phyloP scores from a whole-genome alignment of 1,284 basidiomycete species.

The Melampsora americana region DNA sequence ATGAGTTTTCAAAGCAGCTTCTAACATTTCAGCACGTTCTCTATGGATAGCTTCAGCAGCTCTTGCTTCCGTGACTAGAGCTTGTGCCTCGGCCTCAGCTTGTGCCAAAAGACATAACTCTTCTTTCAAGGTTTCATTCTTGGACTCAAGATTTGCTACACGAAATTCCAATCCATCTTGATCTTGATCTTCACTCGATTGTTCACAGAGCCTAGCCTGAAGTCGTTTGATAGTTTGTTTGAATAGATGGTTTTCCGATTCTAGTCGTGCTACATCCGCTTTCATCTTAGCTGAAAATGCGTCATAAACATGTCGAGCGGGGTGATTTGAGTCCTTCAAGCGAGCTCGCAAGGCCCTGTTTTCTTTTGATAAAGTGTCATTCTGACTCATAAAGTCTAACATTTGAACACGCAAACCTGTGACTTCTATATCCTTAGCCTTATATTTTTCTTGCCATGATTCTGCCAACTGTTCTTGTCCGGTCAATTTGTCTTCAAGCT shows the following conservation, averaged over 20 bases:
- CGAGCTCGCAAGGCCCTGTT: not conserved
- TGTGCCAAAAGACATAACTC: not conserved
- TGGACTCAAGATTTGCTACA: not conserved
- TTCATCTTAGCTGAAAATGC: constrained; percentile 8
- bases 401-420: not conserved
- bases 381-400: not conserved
- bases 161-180: not conserved
- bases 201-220: not conserved
- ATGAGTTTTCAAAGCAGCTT: not conserved
- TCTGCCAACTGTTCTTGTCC: not conserved
- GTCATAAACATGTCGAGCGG: not conserved
- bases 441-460: not conserved
- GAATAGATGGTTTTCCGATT: not conserved
- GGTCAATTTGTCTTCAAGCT: not conserved
- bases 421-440: not conserved
- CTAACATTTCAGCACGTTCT: not conserved
- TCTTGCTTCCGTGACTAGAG: not conserved
- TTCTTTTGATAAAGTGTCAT: constrained; percentile 1
- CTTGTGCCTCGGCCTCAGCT: not conserved
- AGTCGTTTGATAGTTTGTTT: constrained; percentile 2
- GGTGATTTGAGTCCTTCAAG: constrained; percentile 6
- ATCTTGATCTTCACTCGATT: not conserved
- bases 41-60: not conserved
- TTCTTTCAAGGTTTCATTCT: not conserved
- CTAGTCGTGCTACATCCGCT: not conserved